These are phyloP conservation scores for Saitozyma podzolica DNA, from an alignment of 768 basidiomycete species.

Conservation along the genomic window DNA sequence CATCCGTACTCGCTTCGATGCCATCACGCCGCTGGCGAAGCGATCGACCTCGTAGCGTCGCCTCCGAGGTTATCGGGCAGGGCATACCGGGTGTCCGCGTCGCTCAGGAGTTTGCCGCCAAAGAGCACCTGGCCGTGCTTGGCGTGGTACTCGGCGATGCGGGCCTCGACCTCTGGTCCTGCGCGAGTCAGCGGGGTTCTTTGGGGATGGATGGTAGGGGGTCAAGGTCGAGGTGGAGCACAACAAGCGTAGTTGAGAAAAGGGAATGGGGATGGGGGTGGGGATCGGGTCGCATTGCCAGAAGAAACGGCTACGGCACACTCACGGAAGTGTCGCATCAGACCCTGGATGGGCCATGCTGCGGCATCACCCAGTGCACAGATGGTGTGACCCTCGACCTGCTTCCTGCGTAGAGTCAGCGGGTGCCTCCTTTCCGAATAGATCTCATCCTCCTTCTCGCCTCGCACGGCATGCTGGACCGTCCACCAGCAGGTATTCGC, in stretches of 20 bases:
- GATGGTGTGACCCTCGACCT: constrained; percentile 94
- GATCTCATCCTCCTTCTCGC: too few species aligned
- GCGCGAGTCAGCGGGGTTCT: neutral
- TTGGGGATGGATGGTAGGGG: too few species aligned
- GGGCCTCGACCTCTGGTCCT: constrained; percentile 81
- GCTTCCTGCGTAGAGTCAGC: constrained; percentile 63
- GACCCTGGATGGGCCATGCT: constrained; percentile 97
- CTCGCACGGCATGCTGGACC: too few species aligned
- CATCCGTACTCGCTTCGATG: too few species aligned
- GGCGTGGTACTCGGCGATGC: constrained; percentile 74
- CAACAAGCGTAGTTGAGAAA: neutral
- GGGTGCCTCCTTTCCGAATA: neutral
- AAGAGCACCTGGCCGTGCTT: constrained; percentile 81
- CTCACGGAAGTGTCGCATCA: constrained; percentile 90
- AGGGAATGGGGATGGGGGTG: neutral
- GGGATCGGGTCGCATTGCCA: neutral
- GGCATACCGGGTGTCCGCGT: constrained; percentile 40
- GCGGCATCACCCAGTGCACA: constrained; percentile 96
- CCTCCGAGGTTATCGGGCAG: constrained; percentile 50
- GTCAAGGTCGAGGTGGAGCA: too few species aligned
- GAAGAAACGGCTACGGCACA: constrained; percentile 11
- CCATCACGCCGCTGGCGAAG: constrained; percentile 5
- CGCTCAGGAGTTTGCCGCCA: constrained; percentile 66
- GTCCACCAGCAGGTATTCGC: too few species aligned
- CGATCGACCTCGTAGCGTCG: constrained; percentile 30